Evolutionary conservation across 139 green algal genomes (phyloP).

Genomic region (Micractinium conductrix): DNA sequence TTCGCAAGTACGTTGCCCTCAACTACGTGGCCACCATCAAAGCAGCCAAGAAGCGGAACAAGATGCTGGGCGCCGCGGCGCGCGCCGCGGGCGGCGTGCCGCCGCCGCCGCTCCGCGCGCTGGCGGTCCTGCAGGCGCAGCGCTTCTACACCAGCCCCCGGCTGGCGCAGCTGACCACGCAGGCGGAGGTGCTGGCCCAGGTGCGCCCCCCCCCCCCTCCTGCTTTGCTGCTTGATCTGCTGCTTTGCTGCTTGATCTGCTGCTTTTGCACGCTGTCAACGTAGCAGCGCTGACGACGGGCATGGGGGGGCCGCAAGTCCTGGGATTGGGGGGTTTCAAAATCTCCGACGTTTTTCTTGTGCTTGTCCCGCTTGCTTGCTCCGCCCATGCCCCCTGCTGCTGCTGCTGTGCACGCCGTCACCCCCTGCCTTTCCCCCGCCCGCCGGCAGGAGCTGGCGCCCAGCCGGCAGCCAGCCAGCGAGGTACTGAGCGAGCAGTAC

Average conservation of each 20-base stretch:
- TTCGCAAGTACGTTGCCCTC: constrained; percentile 81
- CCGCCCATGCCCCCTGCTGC: background rate
- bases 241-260: background rate
- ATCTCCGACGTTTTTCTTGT: background rate
- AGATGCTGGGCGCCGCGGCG: constrained; percentile 53
- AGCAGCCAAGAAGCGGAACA: constrained; percentile 89
- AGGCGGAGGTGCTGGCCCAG: constrained; percentile 65
- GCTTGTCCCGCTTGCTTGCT: background rate
- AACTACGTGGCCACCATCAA: constrained; percentile 89
- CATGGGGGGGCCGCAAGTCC: too few species aligned
- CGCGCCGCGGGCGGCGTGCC: background rate
- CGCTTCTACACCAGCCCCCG: constrained; percentile 81
- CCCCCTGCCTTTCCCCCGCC: background rate
- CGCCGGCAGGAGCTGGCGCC: constrained; percentile 10
- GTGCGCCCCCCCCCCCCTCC: background rate
- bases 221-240: background rate
- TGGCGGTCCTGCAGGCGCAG: constrained; percentile 67
- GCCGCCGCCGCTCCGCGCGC: constrained; percentile 37
- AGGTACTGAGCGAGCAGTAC: constrained; percentile 63
- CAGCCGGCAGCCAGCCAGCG: background rate
- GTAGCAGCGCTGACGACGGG: background rate
- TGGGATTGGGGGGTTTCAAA: too few species aligned
- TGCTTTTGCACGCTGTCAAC: background rate
- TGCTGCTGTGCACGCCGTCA: background rate
- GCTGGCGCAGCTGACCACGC: constrained; percentile 74